Conservation (phyloP, 345 rosid genomes). For the Microcos paniculata region DNA sequence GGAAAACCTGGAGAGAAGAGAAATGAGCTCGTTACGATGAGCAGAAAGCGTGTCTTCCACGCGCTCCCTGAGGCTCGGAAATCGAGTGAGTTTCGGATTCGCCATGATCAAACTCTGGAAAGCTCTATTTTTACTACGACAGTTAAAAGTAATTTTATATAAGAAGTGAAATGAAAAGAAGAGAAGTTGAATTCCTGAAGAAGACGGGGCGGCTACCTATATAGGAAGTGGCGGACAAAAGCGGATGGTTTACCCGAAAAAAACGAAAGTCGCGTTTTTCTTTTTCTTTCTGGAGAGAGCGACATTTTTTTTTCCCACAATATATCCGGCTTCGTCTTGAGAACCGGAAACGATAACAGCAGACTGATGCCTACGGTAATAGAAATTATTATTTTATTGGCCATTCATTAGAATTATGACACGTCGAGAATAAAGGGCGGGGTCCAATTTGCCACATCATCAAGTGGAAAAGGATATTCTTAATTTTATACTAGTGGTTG, state of each 20-base stretch:
- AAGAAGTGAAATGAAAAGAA: neutral
- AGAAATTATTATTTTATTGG: neutral
- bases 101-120: conserved; percentile 37
- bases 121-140: neutral
- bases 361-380: no score
- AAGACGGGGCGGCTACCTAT: neutral
- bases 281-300: neutral
- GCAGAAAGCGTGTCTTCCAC: conserved; percentile 84
- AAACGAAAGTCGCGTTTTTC: neutral
- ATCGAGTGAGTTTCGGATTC: conserved; percentile 47
- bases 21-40: conserved; percentile 88
- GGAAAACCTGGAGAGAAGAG: conserved; percentile 86
- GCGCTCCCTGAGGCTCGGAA: conserved; percentile 80
- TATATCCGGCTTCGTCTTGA: neutral
- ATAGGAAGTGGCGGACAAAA: neutral
- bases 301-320: neutral
- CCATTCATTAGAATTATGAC: neutral
- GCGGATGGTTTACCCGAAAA: neutral
- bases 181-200: conserved; percentile 1
- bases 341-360: neutral
- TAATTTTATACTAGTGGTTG: no score
- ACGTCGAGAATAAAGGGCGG: neutral
- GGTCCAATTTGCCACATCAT: neutral
- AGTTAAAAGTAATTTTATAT: neutral
- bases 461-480: no score